Evolutionary conservation across 2,329 filamentous ascomycete species (phyloP).

Genomic region (Phyllosticta capitalensis): DNA sequence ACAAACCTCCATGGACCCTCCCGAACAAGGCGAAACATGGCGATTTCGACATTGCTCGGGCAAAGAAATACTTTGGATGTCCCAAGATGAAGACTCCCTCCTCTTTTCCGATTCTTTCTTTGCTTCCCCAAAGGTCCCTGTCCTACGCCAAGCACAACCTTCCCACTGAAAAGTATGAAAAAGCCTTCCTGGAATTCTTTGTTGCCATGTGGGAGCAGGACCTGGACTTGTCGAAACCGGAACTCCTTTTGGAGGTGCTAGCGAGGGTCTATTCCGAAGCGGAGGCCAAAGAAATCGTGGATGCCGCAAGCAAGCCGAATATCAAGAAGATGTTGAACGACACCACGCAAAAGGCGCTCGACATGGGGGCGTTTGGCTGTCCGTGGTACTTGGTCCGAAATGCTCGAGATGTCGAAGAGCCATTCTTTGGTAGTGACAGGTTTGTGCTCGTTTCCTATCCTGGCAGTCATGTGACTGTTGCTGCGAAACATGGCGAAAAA

Average conservation of each 20-base stretch:
- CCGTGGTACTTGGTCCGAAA: conserved; percentile 67
- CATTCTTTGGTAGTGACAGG: conserved; percentile 72
- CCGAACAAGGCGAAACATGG: conserved; percentile 57
- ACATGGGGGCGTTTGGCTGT: conserved; percentile 62
- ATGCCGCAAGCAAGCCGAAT: conserved; percentile 40
- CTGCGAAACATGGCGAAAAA: neutral
- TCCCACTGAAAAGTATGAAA: conserved; percentile 40
- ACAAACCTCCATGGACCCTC: conserved; percentile 64
- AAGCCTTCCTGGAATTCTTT: conserved; percentile 48
- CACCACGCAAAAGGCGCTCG: conserved; percentile 52
- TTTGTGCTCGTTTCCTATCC: conserved; percentile 19
- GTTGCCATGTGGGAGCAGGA: conserved; percentile 53
- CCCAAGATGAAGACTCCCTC: conserved; percentile 33
- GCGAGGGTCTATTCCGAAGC: conserved; percentile 38
- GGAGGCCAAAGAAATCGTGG: conserved; percentile 49
- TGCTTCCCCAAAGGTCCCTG: conserved; percentile 55
- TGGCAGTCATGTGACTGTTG: neutral
- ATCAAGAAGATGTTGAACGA: conserved; percentile 46
- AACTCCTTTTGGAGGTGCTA: conserved; percentile 40
- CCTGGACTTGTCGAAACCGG: conserved; percentile 50
- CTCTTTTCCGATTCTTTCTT: conserved; percentile 47
- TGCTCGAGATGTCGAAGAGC: conserved; percentile 39
- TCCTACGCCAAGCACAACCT: conserved; percentile 48
- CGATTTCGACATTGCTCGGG: conserved; percentile 38
- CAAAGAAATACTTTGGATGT: conserved; percentile 43